Evolutionary conservation across 106 monocot genomes (phyloP).

Genomic region (Ottelia alismoides): DNA sequence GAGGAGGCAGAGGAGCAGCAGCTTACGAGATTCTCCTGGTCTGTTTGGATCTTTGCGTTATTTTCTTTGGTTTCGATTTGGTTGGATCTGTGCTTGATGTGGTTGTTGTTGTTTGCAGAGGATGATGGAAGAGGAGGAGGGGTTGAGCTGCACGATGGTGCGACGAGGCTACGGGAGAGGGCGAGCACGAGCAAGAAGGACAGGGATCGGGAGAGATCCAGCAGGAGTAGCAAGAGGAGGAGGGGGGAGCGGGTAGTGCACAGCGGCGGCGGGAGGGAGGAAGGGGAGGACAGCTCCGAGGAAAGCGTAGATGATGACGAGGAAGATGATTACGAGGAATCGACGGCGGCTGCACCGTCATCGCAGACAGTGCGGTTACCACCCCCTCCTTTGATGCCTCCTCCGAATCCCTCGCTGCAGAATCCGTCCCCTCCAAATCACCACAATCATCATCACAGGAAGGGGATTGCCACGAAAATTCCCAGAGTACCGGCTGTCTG

Average conservation of each 20-base stretch:
- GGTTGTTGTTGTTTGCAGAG: slow-evolving; percentile 29
- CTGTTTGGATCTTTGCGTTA: no score
- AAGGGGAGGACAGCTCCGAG: slow-evolving; percentile 49
- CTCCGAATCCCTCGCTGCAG: slow-evolving; percentile 6
- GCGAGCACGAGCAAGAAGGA: slow-evolving; percentile 81
- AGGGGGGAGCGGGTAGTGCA: slow-evolving; percentile 60
- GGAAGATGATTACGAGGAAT: slow-evolving; percentile 74
- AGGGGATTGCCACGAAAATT: slow-evolving; percentile 26
- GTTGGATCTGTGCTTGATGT: not conserved
- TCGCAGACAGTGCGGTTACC: slow-evolving; percentile 2
- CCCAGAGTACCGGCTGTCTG: slow-evolving; percentile 34
- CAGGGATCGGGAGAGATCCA: slow-evolving; percentile 76
- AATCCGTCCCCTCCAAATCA: slow-evolving; percentile 12
- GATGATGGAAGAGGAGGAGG: no score
- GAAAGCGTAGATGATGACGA: slow-evolving; percentile 71
- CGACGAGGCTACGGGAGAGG: no score
- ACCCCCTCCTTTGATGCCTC: slow-evolving; percentile 6
- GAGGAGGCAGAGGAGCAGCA: no score
- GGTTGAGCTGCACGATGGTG: no score
- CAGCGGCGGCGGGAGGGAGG: slow-evolving; percentile 28
- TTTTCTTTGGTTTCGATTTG: not conserved
- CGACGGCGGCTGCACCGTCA: slow-evolving; percentile 1
- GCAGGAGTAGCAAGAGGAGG: slow-evolving; percentile 57
- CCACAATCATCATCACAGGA: slow-evolving; percentile 24
- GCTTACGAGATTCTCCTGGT: no score